Conservation (phyloP, 805 yeast genomes). For the Danielia reshetovae region DNA sequence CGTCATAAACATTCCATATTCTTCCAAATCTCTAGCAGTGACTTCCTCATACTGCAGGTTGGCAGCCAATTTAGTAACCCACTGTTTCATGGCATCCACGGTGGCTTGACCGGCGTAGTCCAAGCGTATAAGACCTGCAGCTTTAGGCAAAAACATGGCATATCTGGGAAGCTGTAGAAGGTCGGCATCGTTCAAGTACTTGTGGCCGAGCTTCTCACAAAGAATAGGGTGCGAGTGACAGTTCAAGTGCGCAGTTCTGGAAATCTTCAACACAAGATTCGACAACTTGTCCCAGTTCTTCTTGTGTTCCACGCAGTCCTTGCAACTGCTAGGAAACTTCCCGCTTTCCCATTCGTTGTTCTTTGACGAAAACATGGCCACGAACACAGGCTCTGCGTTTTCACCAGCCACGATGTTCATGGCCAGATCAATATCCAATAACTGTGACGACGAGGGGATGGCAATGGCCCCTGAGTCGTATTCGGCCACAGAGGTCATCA, state of each 20-base stretch:
- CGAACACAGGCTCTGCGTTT: conserved; percentile 44
- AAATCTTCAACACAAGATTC: conserved; percentile 38
- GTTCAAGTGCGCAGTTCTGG: conserved; percentile 54
- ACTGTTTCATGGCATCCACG: conserved; percentile 33
- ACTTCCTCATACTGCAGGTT: conserved; percentile 40
- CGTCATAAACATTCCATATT: conserved; percentile 26
- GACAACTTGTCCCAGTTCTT: conserved; percentile 57
- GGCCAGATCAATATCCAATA: conserved; percentile 39
- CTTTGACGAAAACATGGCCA: conserved; percentile 64
- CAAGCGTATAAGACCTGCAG: conserved; percentile 44
- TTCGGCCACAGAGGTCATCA: conserved; percentile 51
- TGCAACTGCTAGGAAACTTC: conserved; percentile 39
- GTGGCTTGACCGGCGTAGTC: conserved; percentile 38
- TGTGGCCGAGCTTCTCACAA: conserved; percentile 51
- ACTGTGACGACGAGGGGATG: conserved; percentile 39
- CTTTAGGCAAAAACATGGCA: conserved; percentile 51
- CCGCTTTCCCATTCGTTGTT: conserved; percentile 37
- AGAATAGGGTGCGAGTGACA: conserved; percentile 49
- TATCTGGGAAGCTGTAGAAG: conserved; percentile 33
- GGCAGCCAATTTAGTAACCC: conserved; percentile 45
- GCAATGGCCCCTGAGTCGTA: conserved; percentile 35
- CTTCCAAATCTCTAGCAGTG: conserved; percentile 26
- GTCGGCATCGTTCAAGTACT: conserved; percentile 20
- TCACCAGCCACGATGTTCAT: conserved; percentile 51
- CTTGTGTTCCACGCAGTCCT: conserved; percentile 48